phyloP scores from a whole-genome alignment of 2,329 filamentous ascomycete species.

The Arthroderma sp. region DNA sequence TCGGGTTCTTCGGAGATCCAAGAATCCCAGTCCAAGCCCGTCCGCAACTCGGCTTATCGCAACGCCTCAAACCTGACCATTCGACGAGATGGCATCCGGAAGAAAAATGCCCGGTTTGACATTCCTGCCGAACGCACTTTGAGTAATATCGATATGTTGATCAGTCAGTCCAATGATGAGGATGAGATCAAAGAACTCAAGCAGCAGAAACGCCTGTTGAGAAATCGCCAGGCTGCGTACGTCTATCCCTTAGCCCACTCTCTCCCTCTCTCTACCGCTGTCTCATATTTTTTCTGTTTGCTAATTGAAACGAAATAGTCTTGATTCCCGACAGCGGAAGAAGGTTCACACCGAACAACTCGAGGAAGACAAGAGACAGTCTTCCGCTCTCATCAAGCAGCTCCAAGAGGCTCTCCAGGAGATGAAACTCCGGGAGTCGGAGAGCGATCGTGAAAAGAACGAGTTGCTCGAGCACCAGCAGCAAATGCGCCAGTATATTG shows the following conservation, averaged over 20 bases:
- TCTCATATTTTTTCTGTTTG: slow-evolving; percentile 1
- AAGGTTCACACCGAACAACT: slow-evolving; percentile 96
- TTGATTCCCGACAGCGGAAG: slow-evolving; percentile 93
- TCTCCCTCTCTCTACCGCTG: slow-evolving; percentile 17
- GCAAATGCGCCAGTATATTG: slow-evolving; percentile 60
- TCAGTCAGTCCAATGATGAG: slow-evolving; percentile 66
- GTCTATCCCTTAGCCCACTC: slow-evolving; percentile 30
- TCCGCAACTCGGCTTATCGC: slow-evolving; percentile 44
- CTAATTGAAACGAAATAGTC: slow-evolving; percentile 37
- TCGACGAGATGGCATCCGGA: slow-evolving; percentile 78
- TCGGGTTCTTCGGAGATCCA: slow-evolving; percentile 34
- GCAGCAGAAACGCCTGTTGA: slow-evolving; percentile 87
- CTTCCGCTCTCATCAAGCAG: slow-evolving; percentile 58
- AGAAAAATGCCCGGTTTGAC: slow-evolving; percentile 98
- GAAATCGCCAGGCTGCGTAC: slow-evolving; percentile 95
- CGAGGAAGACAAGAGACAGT: slow-evolving; percentile 93
- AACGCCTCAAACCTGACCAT: slow-evolving; percentile 58
- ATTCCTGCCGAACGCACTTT: slow-evolving; percentile 90
- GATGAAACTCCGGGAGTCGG: slow-evolving; percentile 49
- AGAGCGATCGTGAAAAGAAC: slow-evolving; percentile 40
- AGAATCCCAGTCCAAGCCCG: slow-evolving; percentile 40
- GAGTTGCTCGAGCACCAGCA: slow-evolving; percentile 61
- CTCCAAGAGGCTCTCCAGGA: slow-evolving; percentile 65
- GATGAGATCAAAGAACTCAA: slow-evolving; percentile 96
- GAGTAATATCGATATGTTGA: slow-evolving; percentile 86